Evolutionary conservation across 768 basidiomycete genomes (phyloP).

Genomic region (Rhodocollybia butyracea): DNA sequence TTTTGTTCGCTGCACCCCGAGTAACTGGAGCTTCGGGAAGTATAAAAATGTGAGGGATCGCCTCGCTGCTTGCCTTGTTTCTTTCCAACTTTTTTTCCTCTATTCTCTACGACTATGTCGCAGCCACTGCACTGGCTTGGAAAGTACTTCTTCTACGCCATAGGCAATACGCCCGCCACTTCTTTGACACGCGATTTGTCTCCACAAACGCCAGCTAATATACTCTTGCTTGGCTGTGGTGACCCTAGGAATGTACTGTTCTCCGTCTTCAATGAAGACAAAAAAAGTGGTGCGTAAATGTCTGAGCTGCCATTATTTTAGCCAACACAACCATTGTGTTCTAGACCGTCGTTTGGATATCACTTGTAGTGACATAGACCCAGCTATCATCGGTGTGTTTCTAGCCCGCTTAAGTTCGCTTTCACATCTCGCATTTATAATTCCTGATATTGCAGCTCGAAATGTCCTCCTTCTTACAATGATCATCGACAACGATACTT

Average conservation of each 20-base stretch:
- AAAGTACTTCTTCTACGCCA: conserved; percentile 44
- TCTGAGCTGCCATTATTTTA: too few species aligned
- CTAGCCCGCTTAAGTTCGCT: too few species aligned
- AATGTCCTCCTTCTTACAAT: conserved; percentile 33
- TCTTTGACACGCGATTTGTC: conserved; percentile 38
- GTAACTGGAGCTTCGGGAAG: too few species aligned
- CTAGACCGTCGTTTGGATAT: conserved; percentile 27
- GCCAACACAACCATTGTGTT: too few species aligned
- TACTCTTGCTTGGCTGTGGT: conserved; percentile 46
- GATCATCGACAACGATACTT: conserved; percentile 21
- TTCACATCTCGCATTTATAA: neutral
- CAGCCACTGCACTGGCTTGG: conserved; percentile 34
- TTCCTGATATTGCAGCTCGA: conserved; percentile 23
- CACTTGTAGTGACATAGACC: conserved; percentile 37
- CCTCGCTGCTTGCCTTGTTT: too few species aligned
- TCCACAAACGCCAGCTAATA: conserved; percentile 35
- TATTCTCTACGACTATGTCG: conserved; percentile 35
- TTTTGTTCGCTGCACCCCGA: too few species aligned
- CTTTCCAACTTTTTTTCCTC: too few species aligned
- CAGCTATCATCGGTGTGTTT: conserved; percentile 31
- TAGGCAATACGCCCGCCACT: conserved; percentile 49
- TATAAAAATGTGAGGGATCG: too few species aligned
- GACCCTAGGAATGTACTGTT: conserved; percentile 46
- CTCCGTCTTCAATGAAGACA: conserved; percentile 29
- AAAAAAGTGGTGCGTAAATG: conserved; percentile 15